These are phyloP conservation scores for Fistulinella prunicolor DNA, from an alignment of 768 basidiomycete genomes.

Conservation along the genomic window DNA sequence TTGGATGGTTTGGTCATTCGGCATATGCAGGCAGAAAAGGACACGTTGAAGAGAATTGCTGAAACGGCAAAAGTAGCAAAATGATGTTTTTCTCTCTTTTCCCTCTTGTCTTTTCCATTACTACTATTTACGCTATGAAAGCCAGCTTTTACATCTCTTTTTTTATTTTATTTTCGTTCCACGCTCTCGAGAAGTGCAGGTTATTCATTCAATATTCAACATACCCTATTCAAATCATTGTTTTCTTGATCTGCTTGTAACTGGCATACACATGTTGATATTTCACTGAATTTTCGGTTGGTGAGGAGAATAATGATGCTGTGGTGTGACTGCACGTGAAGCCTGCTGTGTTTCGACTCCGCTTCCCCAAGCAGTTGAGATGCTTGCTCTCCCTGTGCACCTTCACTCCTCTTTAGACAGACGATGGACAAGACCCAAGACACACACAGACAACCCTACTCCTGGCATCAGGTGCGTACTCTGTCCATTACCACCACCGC, in stretches of 20 bases:
- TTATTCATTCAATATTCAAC: neutral
- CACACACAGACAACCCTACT: slow-evolving; percentile 49
- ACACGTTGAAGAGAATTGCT: slow-evolving; percentile 75
- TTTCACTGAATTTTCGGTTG: too few relatives aligned
- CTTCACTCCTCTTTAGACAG: too few relatives aligned
- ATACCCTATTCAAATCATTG: slow-evolving; percentile 24
- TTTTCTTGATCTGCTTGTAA: slow-evolving; percentile 25
- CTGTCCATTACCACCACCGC: neutral
- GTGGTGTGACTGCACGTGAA: slow-evolving; percentile 26
- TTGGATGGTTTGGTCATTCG: slow-evolving; percentile 78
- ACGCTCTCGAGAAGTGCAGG: neutral
- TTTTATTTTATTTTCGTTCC: neutral
- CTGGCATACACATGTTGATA: slow-evolving; percentile 22
- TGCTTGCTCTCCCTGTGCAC: too few relatives aligned
- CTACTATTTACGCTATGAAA: slow-evolving; percentile 16
- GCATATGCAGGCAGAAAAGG: slow-evolving; percentile 82
- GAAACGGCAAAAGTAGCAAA: slow-evolving; percentile 37
- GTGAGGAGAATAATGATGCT: too few relatives aligned
- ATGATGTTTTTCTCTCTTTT: slow-evolving; percentile 15
- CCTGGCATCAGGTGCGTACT: slow-evolving; percentile 79
- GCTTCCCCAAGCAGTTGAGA: slow-evolving; percentile 27
- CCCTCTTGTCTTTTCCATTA: neutral
- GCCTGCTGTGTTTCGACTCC: slow-evolving; percentile 33
- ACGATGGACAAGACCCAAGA: slow-evolving; percentile 28
- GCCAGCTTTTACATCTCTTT: neutral